Evolutionary conservation across 306 rosid genomes (phyloP).

Genomic region (Purshia tridentata): DNA sequence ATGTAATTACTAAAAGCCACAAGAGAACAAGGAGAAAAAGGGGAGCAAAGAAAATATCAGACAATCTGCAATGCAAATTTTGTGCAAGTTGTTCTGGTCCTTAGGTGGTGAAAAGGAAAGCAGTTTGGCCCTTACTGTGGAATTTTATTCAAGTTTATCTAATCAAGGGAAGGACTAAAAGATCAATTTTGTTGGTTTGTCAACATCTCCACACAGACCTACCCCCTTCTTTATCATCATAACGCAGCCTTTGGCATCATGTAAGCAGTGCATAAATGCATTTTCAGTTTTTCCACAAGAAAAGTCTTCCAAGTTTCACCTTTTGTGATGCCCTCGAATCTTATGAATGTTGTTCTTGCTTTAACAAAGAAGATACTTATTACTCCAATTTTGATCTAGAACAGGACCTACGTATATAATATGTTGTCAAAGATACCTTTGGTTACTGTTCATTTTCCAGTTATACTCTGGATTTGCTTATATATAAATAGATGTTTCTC

Average conservation of each 20-base stretch:
- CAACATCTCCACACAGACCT: slow-evolving; percentile 17
- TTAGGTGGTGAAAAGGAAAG: slow-evolving; percentile 30
- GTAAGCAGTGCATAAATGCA: background rate
- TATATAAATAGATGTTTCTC: slow-evolving; percentile 27
- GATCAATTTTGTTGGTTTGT: slow-evolving; percentile 18
- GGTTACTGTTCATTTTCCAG: no score
- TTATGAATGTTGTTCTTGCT: background rate
- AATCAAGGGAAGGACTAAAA: slow-evolving; percentile 6
- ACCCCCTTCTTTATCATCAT: no score
- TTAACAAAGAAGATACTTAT: background rate
- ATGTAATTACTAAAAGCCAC: background rate
- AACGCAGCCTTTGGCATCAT: no score
- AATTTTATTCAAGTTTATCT: slow-evolving; percentile 38
- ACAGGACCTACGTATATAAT: background rate
- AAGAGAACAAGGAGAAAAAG: no score
- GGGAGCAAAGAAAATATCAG: background rate
- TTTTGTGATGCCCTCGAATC: background rate
- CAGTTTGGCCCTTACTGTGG: slow-evolving; percentile 29
- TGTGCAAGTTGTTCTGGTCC: slow-evolving; percentile 32
- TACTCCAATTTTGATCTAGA: background rate
- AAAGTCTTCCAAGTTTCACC: background rate
- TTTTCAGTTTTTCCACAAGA: background rate
- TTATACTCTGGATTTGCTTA: slow-evolving; percentile 13
- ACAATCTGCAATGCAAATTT: background rate
- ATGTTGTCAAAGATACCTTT: background rate